Evolutionary conservation across 2,329 filamentous ascomycete genomes (phyloP).

Genomic region (Claviceps sp.): DNA sequence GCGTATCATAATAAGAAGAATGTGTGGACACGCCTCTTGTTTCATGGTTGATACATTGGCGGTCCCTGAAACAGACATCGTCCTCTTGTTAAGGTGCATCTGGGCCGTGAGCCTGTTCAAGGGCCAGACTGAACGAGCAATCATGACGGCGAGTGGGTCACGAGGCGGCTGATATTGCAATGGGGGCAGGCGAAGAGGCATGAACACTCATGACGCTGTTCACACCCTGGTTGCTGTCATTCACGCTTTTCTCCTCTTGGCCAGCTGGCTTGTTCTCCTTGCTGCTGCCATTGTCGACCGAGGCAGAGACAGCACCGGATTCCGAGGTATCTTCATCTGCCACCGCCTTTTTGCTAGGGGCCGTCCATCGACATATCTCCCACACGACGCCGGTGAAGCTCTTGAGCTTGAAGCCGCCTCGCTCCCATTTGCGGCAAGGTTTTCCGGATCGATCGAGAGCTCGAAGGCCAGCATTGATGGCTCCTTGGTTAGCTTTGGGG

Average conservation of each 20-base stretch:
- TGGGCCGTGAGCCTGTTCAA: background rate
- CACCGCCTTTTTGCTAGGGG: constrained; percentile 44
- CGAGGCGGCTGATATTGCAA: constrained; percentile 33
- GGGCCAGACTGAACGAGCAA: background rate
- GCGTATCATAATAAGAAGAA: background rate
- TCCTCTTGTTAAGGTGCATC: background rate
- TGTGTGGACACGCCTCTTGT: background rate
- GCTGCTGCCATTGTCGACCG: constrained; percentile 38
- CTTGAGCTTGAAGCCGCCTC: constrained; percentile 71
- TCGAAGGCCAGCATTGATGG: constrained; percentile 91
- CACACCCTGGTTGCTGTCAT: constrained; percentile 32
- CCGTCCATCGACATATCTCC: constrained; percentile 72
- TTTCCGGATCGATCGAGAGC: constrained; percentile 86
- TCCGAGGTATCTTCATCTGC: constrained; percentile 33
- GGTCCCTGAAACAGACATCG: background rate
- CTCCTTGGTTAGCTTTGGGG: constrained; percentile 91
- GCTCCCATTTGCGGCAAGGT: constrained; percentile 84
- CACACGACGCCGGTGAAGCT: constrained; percentile 83
- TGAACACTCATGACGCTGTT: constrained; percentile 36
- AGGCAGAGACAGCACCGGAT: constrained; percentile 31
- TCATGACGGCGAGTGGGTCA: constrained; percentile 5
- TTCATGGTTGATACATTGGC: background rate
- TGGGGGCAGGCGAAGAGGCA: constrained; percentile 38
- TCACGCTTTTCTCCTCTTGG: constrained; percentile 34
- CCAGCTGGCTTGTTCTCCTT: constrained; percentile 54